Evolutionary conservation across 192 early-diverging fungal species (phyloP).

Genomic region (Coemansia sp.): DNA sequence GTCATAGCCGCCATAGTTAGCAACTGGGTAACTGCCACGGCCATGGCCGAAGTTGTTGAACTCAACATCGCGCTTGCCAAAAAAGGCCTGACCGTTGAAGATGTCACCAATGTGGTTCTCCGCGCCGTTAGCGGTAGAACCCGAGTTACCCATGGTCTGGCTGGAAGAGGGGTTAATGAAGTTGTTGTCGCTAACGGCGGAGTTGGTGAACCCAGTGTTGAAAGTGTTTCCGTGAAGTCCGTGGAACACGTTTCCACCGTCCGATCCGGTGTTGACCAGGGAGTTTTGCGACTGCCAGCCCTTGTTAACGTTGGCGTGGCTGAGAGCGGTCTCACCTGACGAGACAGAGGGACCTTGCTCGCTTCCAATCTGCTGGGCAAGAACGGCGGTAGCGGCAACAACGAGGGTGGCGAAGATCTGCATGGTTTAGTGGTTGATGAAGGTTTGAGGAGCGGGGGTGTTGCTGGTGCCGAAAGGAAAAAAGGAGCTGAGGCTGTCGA

Average conservation of each 20-base stretch:
- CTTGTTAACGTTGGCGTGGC: conserved; percentile 50
- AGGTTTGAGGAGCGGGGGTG: neutral
- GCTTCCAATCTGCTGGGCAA: conserved; percentile 48
- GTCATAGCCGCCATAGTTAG: neutral
- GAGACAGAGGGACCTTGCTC: conserved; percentile 27
- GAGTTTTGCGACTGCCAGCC: conserved; percentile 43
- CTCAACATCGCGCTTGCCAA: conserved; percentile 19
- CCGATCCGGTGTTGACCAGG: conserved; percentile 17
- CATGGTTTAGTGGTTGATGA: conserved; percentile 19
- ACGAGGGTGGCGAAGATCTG: conserved; percentile 52
- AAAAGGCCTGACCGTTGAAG: neutral
- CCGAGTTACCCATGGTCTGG: conserved; percentile 16
- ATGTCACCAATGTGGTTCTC: conserved; percentile 27
- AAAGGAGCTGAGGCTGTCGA: neutral
- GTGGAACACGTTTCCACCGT: conserved; percentile 35
- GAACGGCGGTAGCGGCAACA: conserved; percentile 50
- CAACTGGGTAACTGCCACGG: too few relatives aligned
- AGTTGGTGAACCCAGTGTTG: conserved; percentile 20
- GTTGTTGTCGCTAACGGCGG: conserved; percentile 26
- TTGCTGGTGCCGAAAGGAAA: conserved; percentile 2
- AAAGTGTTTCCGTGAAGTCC: conserved; percentile 26
- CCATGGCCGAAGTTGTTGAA: conserved; percentile 25
- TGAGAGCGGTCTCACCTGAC: conserved; percentile 32
- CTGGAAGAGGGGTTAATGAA: conserved; percentile 19
- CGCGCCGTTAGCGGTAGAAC: conserved; percentile 23